These are phyloP conservation scores for Fragaria nilgerrensis DNA, from an alignment of 306 rosid genomes.

Conservation along the genomic window DNA sequence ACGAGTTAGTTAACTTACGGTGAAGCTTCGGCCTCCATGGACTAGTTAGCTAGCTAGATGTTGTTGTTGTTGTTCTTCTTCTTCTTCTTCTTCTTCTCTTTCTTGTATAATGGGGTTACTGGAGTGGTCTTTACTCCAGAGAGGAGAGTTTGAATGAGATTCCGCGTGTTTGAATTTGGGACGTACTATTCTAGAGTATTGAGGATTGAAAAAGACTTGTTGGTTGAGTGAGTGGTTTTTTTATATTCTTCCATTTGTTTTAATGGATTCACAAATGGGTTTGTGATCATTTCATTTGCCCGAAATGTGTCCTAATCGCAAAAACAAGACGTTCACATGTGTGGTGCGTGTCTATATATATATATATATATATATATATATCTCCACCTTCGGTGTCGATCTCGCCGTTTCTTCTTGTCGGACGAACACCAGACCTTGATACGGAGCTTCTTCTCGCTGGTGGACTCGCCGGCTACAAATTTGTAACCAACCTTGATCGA, in stretches of 20 bases:
- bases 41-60: neutral
- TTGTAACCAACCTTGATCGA: too few relatives aligned
- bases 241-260: neutral
- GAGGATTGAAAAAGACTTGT: neutral
- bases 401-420: too few relatives aligned
- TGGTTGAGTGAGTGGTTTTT: neutral
- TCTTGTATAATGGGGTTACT: neutral
- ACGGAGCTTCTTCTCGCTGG: too few relatives aligned
- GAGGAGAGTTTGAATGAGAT: neutral
- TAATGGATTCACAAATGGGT: neutral
- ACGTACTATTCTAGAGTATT: neutral
- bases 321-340: too few relatives aligned
- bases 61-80: neutral
- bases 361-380: too few relatives aligned
- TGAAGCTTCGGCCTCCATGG: slow-evolving; percentile 68
- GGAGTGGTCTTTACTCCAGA: neutral
- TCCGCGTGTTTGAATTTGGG: neutral
- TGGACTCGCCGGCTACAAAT: too few relatives aligned
- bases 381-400: too few relatives aligned
- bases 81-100: neutral
- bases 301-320: too few relatives aligned
- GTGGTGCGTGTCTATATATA: too few relatives aligned
- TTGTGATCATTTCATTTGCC: neutral
- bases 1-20: slow-evolving; percentile 42
- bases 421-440: too few relatives aligned